Evolutionary conservation across 139 green algal species (phyloP).

Genomic region (Haematococcus lacustris): DNA sequence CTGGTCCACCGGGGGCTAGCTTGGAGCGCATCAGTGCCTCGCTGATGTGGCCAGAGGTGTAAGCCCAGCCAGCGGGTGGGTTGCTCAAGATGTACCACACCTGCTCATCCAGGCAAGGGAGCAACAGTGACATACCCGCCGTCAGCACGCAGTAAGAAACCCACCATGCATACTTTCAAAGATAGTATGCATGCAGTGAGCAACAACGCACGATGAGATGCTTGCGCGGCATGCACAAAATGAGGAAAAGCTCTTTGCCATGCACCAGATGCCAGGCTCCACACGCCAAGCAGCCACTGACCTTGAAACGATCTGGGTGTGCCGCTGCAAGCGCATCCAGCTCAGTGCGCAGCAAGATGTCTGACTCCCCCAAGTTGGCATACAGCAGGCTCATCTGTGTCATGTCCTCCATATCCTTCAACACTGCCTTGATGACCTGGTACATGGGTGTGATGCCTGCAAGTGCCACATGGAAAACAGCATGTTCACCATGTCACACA

Average conservation of each 20-base stretch:
- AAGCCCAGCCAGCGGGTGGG: background rate
- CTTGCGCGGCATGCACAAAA: background rate
- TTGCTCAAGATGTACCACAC: constrained; percentile 12
- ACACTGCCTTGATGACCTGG: constrained; percentile 65
- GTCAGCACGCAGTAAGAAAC: no score
- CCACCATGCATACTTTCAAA: no score
- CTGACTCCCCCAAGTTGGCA: constrained; percentile 85
- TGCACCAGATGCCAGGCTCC: background rate
- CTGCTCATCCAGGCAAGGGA: no score
- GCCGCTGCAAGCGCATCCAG: constrained; percentile 72
- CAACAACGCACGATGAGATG: no score
- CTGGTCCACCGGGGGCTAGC: constrained; percentile 42
- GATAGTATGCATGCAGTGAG: background rate
- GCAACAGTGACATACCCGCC: no score
- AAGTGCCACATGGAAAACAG: no score
- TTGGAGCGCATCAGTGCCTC: constrained; percentile 71
- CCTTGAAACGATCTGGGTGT: constrained; percentile 55
- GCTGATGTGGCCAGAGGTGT: constrained; percentile 38
- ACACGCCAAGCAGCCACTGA: constrained; percentile 52
- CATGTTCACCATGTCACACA: no score
- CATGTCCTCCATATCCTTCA: constrained; percentile 70
- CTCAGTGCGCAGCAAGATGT: constrained; percentile 90
- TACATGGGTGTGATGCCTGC: constrained; percentile 46
- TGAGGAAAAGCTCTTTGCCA: background rate
- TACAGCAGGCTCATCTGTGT: constrained; percentile 87